phyloP scores from a whole-genome alignment of 2,329 filamentous ascomycete species.

The Aspergillus aculeatus region DNA sequence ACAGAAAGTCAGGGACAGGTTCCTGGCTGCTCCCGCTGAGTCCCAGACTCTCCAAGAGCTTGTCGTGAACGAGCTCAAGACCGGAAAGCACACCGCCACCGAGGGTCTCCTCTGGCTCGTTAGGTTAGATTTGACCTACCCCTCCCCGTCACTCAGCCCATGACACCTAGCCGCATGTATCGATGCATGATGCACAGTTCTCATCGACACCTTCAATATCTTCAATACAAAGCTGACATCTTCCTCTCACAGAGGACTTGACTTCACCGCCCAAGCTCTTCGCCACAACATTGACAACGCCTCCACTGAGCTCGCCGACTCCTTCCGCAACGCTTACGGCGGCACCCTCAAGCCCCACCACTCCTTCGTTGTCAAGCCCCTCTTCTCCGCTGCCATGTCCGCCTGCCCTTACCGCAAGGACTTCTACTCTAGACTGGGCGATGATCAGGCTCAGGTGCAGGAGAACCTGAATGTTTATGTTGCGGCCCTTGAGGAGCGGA shows the following conservation, averaged over 20 bases:
- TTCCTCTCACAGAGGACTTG: constrained; percentile 66
- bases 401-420: constrained; percentile 90
- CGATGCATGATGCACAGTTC: background rate
- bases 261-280: constrained; percentile 87
- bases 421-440: constrained; percentile 82
- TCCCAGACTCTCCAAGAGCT: constrained; percentile 85
- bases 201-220: background rate
- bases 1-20: constrained; percentile 85
- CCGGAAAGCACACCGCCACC: constrained; percentile 82
- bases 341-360: constrained; percentile 89
- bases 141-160: background rate
- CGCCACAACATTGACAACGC: constrained; percentile 70
- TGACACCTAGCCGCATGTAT: background rate
- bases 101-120: constrained; percentile 90
- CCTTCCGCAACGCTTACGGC: constrained; percentile 83
- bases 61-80: constrained; percentile 80
- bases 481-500: constrained; percentile 70
- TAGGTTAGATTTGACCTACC: constrained; percentile 57
- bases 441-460: constrained; percentile 54
- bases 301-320: constrained; percentile 73
- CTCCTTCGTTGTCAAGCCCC: constrained; percentile 81
- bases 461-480: constrained; percentile 70
- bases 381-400: constrained; percentile 90
- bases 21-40: constrained; percentile 72
- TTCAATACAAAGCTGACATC: constrained; percentile 4